Evolutionary conservation across 1,284 basidiomycete species (phyloP), one percentile per base, ranked within the genome.

Genomic region (Sporisorium graminicola): DNA sequence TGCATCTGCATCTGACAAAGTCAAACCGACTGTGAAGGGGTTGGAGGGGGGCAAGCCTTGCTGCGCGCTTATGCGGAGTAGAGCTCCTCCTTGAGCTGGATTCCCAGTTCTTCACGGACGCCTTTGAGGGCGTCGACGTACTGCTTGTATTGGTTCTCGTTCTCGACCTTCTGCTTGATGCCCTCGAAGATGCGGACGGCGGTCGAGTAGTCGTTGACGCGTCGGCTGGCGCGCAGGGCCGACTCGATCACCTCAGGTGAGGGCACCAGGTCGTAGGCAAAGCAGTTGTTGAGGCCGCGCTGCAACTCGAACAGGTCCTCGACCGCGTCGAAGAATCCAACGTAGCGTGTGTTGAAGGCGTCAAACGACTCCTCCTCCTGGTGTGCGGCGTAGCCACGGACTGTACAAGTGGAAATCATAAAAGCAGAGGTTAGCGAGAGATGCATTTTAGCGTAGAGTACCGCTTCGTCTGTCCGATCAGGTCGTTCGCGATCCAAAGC

Each of bases 281-380:
- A 99, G 88, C 94, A 97, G 90, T 99, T 99, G 90, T 99, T 99
- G 81, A 99, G 89, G 52, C 96, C 96, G 70, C 96, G 93, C 69
- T 84, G 80, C 31, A 85, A 73, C 89, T 98, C 95, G 86, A 98
- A 98, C 73, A 97, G 90, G 89, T 98, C 96, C 86, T 94, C 91
- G 58, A 95, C 94, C 59, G 91, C 90, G 85, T 92, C 89, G 89
- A 98, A 98, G 89, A 98, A 99, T 79, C 90, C 89, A 85, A 94
- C 91, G 88, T 98, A 98, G 85, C 95, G 93, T 73, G 92, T 89
- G 86, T 93, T 94, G 89, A 98, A 98, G 60, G 91, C 90, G 86
- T 98, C 95, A 87, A 94, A 98, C 26, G 93, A 91, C 89, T 98
- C 96, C 86, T 93, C 91, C 77, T 91, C 90, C 61, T 79, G 75